Evolutionary conservation across 163 green algal species (phyloP).

Genomic region (Chlamydomonas reinhardtii): DNA sequence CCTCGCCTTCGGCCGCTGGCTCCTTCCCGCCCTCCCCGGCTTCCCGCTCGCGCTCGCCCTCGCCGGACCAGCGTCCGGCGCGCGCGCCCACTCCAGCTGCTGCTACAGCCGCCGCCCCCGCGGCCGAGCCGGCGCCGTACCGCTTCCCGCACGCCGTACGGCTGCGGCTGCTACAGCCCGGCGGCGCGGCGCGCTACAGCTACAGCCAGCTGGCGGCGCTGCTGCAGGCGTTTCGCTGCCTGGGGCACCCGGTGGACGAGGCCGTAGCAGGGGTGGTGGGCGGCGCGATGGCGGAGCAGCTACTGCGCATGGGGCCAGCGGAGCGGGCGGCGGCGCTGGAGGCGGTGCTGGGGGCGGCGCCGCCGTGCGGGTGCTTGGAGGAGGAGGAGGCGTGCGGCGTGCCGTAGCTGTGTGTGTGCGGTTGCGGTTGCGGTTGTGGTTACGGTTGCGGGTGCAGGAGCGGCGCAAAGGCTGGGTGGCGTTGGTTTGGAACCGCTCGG

Average conservation of each 20-base stretch:
- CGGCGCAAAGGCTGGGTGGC: no score
- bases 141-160: constrained; percentile 45
- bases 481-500: no score
- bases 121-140: neutral
- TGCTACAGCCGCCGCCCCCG: neutral
- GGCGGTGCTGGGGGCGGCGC: neutral
- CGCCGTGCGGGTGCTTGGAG: no score
- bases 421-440: no score
- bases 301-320: constrained; percentile 17
- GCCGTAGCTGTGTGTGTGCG: no score
- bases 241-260: constrained; percentile 15
- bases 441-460: no score
- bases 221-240: constrained; percentile 27
- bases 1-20: neutral
- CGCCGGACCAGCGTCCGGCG: no score
- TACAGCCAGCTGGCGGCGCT: constrained; percentile 26
- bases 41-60: neutral
- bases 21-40: neutral
- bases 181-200: neutral
- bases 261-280: neutral
- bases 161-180: constrained; percentile 16
- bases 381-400: no score
- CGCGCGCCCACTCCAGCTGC: neutral
- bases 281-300: constrained; percentile 12
- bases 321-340: constrained; percentile 13